A percentile compares a stretch with the other conserved stretches of the same genome.
Conservation (phyloP, 2,329 filamentous ascomycete genomes). For the Colletotrichum sp. region DNA sequence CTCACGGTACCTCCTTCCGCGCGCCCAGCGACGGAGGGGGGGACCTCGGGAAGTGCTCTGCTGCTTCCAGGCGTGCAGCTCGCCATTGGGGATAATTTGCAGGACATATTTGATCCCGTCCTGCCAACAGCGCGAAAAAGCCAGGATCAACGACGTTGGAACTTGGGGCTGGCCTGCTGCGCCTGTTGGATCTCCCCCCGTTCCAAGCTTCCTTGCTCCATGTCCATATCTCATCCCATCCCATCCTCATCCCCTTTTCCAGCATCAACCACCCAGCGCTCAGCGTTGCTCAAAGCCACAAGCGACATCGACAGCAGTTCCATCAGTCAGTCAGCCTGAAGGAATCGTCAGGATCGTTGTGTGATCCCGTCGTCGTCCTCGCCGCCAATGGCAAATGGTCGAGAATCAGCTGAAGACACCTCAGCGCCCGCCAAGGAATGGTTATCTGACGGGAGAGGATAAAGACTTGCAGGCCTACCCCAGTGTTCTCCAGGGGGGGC, state of each 20-base stretch:
- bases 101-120: neutral
- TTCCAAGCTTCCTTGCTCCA: neutral
- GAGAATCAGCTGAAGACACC: conserved; percentile 4
- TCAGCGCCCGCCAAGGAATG: conserved; percentile 5
- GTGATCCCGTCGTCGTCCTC: neutral
- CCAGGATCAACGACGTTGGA: neutral
- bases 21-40: neutral
- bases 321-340: neutral
- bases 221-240: neutral
- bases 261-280: neutral
- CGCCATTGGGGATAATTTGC: neutral
- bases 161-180: neutral
- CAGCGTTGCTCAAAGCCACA: neutral
- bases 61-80: neutral
- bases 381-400: neutral
- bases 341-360: neutral
- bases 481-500: conserved; percentile 4
- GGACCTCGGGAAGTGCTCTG: neutral
- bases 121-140: neutral
- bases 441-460: conserved; percentile 6
- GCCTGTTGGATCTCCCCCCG: neutral
- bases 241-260: neutral
- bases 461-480: conserved; percentile 13
- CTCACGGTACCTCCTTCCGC: neutral
- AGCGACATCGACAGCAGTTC: neutral